Evolutionary conservation across 1,139 yeast species (phyloP).

Genomic region (Scheffersomyces segobiensis): DNA sequence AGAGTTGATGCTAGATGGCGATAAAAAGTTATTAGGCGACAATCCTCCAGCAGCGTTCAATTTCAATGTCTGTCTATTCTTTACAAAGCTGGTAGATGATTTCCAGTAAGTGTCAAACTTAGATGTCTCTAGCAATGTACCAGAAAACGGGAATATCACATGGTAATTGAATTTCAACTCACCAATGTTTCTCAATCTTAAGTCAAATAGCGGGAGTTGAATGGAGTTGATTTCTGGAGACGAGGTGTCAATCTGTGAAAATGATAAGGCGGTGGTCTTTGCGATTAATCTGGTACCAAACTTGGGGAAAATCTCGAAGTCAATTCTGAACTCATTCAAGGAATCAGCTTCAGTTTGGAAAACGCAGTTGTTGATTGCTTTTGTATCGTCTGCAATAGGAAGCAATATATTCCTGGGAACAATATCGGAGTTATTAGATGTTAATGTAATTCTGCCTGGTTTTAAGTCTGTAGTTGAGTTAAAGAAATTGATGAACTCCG

Average conservation of each 20-base stretch:
- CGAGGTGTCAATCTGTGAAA: constrained; percentile 47
- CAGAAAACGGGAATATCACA: constrained; percentile 86
- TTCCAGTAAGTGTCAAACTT: constrained; percentile 98
- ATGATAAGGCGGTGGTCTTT: constrained; percentile 75
- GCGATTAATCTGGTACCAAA: constrained; percentile 93
- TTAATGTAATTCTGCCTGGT: constrained; percentile 68
- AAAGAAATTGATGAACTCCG: constrained; percentile 54
- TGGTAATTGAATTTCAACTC: constrained; percentile 76
- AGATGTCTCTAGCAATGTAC: constrained; percentile 81
- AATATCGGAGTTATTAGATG: constrained; percentile 67
- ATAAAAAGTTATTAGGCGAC: constrained; percentile 43
- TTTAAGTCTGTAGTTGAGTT: constrained; percentile 45
- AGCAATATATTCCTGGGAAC: constrained; percentile 83
- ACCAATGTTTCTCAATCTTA: constrained; percentile 80
- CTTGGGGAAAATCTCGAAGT: constrained; percentile 90
- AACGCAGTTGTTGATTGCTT: constrained; percentile 55
- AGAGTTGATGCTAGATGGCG: constrained; percentile 25
- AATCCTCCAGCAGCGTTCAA: constrained; percentile 42
- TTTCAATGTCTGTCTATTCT: constrained; percentile 30
- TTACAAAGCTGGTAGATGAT: constrained; percentile 58
- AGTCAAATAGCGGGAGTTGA: constrained; percentile 78
- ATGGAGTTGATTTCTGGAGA: constrained; percentile 49
- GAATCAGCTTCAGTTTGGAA: constrained; percentile 85
- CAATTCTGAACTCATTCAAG: constrained; percentile 64
- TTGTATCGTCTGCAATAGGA: constrained; percentile 74